These are phyloP conservation scores for Xerophyta viscosa DNA, from an alignment of 106 monocot species.

Conservation along the genomic window DNA sequence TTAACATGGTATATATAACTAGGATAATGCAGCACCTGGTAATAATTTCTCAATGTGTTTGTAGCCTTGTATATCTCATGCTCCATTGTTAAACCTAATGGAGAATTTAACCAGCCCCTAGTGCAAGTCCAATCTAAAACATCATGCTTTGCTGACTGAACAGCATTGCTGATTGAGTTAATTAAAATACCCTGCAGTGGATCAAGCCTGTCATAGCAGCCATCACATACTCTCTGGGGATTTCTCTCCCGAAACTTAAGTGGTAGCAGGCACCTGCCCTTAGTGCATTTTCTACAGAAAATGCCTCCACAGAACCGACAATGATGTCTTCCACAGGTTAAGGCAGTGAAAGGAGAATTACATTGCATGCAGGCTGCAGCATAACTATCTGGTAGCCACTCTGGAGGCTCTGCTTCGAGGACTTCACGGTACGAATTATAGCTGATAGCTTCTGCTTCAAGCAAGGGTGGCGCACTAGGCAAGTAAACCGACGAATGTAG, in stretches of 20 bases:
- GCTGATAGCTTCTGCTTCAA: conserved; percentile 30
- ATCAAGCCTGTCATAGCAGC: conserved; percentile 77
- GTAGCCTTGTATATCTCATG: conserved; percentile 91
- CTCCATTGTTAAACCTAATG: conserved; percentile 88
- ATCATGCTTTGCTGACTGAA: conserved; percentile 89
- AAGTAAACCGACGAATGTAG: conserved; percentile 75
- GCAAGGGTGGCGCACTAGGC: conserved; percentile 82
- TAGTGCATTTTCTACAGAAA: conserved; percentile 73
- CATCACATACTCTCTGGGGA: conserved; percentile 88
- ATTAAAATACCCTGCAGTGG: conserved; percentile 70
- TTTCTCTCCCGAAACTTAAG: conserved; percentile 58
- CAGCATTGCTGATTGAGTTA: conserved; percentile 70
- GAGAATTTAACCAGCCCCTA: conserved; percentile 90
- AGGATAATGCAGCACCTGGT: conserved; percentile 56
- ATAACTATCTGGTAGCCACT: conserved; percentile 87
- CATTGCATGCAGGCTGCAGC: conserved; percentile 71
- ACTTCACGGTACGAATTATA: conserved; percentile 40
- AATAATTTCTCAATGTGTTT: conserved; percentile 60
- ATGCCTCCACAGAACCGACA: conserved; percentile 91
- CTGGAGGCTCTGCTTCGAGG: conserved; percentile 79
- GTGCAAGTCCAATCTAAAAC: conserved; percentile 90
- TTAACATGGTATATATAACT: too few species aligned
- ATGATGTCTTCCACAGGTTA: conserved; percentile 86
- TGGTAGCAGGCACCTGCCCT: conserved; percentile 79
- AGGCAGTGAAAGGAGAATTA: conserved; percentile 48